A percentile compares a stretch with the other conserved stretches of the same genome.
Evolutionary conservation across 352 stramenopile species (phyloP).

Genomic region (Halophytophthora polymorphica): DNA sequence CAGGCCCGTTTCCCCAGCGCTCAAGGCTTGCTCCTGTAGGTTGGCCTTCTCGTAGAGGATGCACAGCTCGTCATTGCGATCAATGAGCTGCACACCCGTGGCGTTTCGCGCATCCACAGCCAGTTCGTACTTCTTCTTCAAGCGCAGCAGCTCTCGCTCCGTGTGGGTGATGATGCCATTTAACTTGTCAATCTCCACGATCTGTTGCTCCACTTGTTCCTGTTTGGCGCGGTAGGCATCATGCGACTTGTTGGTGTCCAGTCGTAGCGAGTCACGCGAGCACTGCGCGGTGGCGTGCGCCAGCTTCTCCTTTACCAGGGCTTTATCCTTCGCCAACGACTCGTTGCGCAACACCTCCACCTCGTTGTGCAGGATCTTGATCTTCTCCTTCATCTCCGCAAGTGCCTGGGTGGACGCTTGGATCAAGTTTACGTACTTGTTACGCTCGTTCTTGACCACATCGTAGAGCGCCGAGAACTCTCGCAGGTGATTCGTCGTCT

Average conservation of each 20-base stretch:
- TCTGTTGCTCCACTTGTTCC: conserved; percentile 93
- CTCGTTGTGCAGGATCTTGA: conserved; percentile 95
- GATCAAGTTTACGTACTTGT: conserved; percentile 96
- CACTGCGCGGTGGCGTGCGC: conserved; percentile 85
- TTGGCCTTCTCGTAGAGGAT: conserved; percentile 94
- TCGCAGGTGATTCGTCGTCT: conserved; percentile 90
- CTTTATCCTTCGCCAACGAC: conserved; percentile 90
- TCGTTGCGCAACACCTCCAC: conserved; percentile 94
- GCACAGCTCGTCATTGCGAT: conserved; percentile 94
- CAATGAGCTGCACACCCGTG: conserved; percentile 91
- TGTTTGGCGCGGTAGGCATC: conserved; percentile 89
- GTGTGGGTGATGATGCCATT: conserved; percentile 92
- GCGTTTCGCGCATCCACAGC: conserved; percentile 86
- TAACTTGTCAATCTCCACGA: conserved; percentile 94
- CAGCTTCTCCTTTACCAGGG: conserved; percentile 88
- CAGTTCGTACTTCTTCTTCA: conserved; percentile 92
- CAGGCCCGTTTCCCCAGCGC: conserved; percentile 76
- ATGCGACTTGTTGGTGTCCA: conserved; percentile 91
- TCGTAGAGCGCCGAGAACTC: conserved; percentile 94
- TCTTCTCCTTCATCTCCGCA: conserved; percentile 96
- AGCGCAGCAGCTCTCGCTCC: conserved; percentile 88
- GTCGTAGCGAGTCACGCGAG: conserved; percentile 83
- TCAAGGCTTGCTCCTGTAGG: conserved; percentile 83
- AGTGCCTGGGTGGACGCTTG: conserved; percentile 89
- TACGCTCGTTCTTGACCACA: conserved; percentile 94